Conservation (phyloP, 2,329 filamentous ascomycete genomes). For the Scleromitrula shiraiana region DNA sequence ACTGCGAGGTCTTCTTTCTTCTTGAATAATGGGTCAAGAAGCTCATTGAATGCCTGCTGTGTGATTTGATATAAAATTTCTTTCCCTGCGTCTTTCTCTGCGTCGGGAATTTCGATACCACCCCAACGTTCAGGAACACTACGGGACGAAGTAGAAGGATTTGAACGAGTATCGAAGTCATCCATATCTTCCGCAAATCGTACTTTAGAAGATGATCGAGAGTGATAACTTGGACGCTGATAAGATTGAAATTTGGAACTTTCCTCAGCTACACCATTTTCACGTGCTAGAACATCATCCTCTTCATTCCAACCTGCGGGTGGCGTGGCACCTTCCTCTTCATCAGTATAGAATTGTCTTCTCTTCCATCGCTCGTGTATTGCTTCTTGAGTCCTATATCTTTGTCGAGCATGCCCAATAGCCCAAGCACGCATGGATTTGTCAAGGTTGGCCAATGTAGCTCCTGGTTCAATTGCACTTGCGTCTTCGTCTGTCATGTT, state of each 20-base stretch:
- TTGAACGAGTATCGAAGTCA: slow-evolving; percentile 63
- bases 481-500: slow-evolving; percentile 27
- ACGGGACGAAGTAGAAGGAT: slow-evolving; percentile 63
- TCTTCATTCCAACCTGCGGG: slow-evolving; percentile 57
- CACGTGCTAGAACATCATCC: slow-evolving; percentile 44
- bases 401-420: slow-evolving; percentile 20
- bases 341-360: slow-evolving; percentile 74
- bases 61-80: slow-evolving; percentile 85
- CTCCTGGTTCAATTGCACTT: slow-evolving; percentile 23
- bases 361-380: slow-evolving; percentile 68
- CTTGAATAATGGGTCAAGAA: slow-evolving; percentile 81
- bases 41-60: slow-evolving; percentile 87
- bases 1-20: slow-evolving; percentile 69
- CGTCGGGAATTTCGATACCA: slow-evolving; percentile 69
- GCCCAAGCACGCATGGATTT: slow-evolving; percentile 19
- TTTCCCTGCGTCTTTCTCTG: slow-evolving; percentile 65
- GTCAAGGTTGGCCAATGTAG: slow-evolving; percentile 18
- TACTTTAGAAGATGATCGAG: slow-evolving; percentile 71
- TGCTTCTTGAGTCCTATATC: slow-evolving; percentile 19
- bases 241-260: slow-evolving; percentile 38
- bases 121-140: slow-evolving; percentile 69
- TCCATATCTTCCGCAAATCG: slow-evolving; percentile 65
- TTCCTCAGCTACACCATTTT: slow-evolving; percentile 29
- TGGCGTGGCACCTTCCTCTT: slow-evolving; percentile 67
- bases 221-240: slow-evolving; percentile 40